Evolutionary conservation across 192 early-diverging fungal genomes (phyloP).

Genomic region (Chytriomyces hyalinus): DNA sequence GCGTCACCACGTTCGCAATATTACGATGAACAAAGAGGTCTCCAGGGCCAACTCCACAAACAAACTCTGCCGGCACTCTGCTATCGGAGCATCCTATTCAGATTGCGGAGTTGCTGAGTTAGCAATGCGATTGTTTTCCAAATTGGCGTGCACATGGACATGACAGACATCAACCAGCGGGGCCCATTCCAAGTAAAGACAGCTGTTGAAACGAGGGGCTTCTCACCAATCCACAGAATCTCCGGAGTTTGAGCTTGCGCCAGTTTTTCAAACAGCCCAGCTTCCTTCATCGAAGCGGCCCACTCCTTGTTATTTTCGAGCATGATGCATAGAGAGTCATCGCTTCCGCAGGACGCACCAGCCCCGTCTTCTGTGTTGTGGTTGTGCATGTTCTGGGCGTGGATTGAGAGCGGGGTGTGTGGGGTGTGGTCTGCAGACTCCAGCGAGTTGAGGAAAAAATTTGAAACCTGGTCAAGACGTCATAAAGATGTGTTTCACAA

Average conservation of each 20-base stretch:
- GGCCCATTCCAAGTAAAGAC: not conserved
- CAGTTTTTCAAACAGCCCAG: constrained; percentile 75
- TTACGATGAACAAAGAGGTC: constrained; percentile 97
- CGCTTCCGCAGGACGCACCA: not conserved
- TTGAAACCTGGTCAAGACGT: no score
- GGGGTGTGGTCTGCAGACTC: no score
- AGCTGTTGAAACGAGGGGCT: not conserved
- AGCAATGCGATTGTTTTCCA: not conserved
- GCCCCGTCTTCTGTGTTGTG: no score
- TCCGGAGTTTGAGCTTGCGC: constrained; percentile 80
- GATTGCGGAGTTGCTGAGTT: not conserved
- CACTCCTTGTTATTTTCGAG: constrained; percentile 51
- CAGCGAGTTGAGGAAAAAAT: no score
- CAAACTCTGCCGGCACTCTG: constrained; percentile 83
- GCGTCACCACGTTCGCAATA: constrained; percentile 90
- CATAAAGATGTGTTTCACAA: no score
- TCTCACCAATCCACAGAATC: constrained; percentile 82
- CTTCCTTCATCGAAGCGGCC: constrained; percentile 39
- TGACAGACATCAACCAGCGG: not conserved
- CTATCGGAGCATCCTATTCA: constrained; percentile 81
- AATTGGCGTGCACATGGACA: not conserved
- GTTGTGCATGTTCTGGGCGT: no score
- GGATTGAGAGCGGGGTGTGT: no score
- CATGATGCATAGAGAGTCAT: constrained; percentile 37
- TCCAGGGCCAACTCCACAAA: constrained; percentile 69